Percentiles rank a stretch among this genome's conserved stretches.
Evolutionary conservation across 1,139 yeast genomes (phyloP).

Genomic region (Candida tunisiensis): DNA sequence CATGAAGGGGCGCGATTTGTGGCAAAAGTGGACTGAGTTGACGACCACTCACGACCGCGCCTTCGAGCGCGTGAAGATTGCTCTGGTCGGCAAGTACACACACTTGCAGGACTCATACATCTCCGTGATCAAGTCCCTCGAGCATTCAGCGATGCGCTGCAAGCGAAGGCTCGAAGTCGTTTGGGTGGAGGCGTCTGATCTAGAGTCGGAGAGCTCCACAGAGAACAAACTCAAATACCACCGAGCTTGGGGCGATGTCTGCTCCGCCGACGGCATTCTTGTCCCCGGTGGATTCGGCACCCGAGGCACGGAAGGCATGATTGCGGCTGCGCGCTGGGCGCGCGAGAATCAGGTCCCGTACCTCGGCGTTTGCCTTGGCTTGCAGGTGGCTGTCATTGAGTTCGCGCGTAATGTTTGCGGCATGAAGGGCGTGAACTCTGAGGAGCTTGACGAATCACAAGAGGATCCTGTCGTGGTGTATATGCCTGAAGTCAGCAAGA

Average conservation of each 20-base stretch:
- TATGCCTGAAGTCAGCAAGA: constrained; percentile 97
- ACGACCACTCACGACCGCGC: constrained; percentile 69
- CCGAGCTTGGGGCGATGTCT: constrained; percentile 88
- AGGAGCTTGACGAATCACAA: constrained; percentile 57
- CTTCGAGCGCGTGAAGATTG: constrained; percentile 78
- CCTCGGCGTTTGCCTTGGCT: constrained; percentile 93
- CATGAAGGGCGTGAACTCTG: constrained; percentile 52
- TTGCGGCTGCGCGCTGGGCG: constrained; percentile 94
- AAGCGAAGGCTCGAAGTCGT: constrained; percentile 67
- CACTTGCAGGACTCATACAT: constrained; percentile 88
- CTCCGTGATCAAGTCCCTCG: constrained; percentile 88
- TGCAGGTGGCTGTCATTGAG: constrained; percentile 94
- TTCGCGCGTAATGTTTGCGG: constrained; percentile 74
- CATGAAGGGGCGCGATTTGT: constrained; percentile 48
- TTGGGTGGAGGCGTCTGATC: constrained; percentile 92
- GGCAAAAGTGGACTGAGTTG: constrained; percentile 64
- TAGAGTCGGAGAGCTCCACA: constrained; percentile 56
- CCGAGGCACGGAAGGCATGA: constrained; percentile 98
- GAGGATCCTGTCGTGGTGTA: constrained; percentile 75
- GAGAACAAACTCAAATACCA: constrained; percentile 65
- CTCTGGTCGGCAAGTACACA: constrained; percentile 94
- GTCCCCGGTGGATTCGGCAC: constrained; percentile 98
- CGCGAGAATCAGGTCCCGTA: constrained; percentile 89
- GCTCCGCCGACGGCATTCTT: constrained; percentile 91
- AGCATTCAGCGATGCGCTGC: constrained; percentile 88